Evolutionary conservation across 1,284 basidiomycete species (phyloP).

Genomic region (Cryptococcus sp.): DNA sequence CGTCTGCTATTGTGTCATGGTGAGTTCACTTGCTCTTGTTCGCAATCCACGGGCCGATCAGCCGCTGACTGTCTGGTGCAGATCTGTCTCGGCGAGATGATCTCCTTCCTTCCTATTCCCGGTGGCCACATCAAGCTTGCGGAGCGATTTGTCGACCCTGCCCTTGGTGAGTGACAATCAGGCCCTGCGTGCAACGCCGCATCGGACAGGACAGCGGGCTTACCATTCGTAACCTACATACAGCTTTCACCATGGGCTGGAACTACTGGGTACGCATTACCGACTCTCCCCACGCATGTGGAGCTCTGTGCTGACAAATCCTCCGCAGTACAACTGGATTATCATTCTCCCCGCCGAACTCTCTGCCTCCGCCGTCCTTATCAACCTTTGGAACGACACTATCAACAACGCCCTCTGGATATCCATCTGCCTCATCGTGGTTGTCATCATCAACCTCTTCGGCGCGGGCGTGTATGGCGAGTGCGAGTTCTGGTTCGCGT

Average conservation of each 20-base stretch:
- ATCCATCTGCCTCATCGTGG: constrained; percentile 66
- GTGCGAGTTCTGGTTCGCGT: constrained; percentile 53
- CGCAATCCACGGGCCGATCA: too few species aligned
- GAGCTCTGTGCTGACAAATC: constrained; percentile 1
- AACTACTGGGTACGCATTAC: constrained; percentile 58
- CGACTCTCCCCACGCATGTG: not conserved
- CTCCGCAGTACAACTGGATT: constrained; percentile 63
- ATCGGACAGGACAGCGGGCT: too few species aligned
- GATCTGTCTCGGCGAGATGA: constrained; percentile 53
- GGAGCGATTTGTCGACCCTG: constrained; percentile 72
- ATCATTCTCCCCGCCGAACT: constrained; percentile 71
- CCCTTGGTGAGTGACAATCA: constrained; percentile 50
- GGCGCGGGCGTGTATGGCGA: constrained; percentile 61
- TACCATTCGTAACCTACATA: too few species aligned
- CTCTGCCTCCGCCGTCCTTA: constrained; percentile 70
- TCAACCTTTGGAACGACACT: constrained; percentile 63
- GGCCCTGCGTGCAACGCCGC: too few species aligned
- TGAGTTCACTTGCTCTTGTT: constrained; percentile 12
- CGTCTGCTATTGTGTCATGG: constrained; percentile 49
- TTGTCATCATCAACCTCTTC: constrained; percentile 69
- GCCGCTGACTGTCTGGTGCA: constrained; percentile 15
- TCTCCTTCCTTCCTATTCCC: constrained; percentile 51
- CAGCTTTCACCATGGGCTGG: constrained; percentile 76
- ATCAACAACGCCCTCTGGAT: constrained; percentile 73
- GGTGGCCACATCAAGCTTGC: constrained; percentile 77